Conservation (phyloP, 1,139 yeast genomes). For the Blastobotrys buckinghamii region DNA sequence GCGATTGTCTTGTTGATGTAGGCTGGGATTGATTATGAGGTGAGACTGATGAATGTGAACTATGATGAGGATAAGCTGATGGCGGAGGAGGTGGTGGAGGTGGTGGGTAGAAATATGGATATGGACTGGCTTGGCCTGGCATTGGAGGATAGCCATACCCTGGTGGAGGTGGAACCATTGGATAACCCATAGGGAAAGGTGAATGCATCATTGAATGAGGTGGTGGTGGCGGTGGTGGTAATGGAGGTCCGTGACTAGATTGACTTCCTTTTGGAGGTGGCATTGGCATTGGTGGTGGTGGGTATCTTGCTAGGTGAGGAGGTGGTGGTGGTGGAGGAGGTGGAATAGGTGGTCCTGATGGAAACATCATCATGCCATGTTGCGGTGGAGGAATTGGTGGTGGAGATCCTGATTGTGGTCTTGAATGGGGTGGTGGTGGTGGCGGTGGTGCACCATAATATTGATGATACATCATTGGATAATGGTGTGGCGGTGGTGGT, state of each 20-base stretch:
- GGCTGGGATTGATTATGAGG: too few species aligned
- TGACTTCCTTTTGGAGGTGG: too few species aligned
- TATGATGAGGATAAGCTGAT: not conserved
- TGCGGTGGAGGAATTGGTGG: conserved; percentile 5
- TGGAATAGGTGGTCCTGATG: conserved; percentile 1
- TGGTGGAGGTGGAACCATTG: conserved; percentile 4
- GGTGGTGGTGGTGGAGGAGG: conserved; percentile 2
- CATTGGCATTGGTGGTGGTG: conserved; percentile 2
- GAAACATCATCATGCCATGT: too few species aligned
- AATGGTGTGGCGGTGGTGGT: not conserved
- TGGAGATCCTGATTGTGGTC: not conserved
- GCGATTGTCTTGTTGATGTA: too few species aligned
- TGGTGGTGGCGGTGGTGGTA: not conserved
- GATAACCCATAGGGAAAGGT: too few species aligned
- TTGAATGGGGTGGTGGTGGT: conserved; percentile 3
- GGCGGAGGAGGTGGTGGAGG: conserved; percentile 1
- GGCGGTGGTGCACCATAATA: not conserved
- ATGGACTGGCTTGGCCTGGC: not conserved
- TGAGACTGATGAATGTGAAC: not conserved
- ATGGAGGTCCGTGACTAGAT: too few species aligned
- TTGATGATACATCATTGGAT: not conserved
- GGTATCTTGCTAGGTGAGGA: not conserved
- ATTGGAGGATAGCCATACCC: too few species aligned
- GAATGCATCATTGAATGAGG: too few species aligned
- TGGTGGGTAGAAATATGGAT: not conserved